Conservation (phyloP, 805 yeast genomes). For the Wickerhamiella vanderwaltii region DNA sequence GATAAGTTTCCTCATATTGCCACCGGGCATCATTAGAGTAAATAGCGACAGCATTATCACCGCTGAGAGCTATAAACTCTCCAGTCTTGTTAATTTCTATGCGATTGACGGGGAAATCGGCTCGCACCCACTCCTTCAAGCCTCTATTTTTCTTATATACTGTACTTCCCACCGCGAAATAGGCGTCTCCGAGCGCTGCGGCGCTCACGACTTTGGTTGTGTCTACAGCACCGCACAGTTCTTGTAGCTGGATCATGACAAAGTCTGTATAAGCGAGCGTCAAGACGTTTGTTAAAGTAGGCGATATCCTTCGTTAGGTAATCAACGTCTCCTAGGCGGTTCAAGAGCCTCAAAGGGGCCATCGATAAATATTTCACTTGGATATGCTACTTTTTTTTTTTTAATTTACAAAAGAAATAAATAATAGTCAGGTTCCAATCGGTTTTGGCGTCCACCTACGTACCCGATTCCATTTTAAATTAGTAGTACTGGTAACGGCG, state of each 20-base stretch:
- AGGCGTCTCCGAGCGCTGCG: neutral
- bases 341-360: too few species aligned
- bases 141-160: neutral
- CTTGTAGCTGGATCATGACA: conserved; percentile 9
- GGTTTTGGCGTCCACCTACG: conserved; percentile 18
- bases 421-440: too few species aligned
- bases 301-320: too few species aligned
- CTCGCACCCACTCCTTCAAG: neutral
- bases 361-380: too few species aligned
- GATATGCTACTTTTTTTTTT: too few species aligned
- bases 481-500: neutral
- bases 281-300: neutral
- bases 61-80: conserved; percentile 34
- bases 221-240: conserved; percentile 3
- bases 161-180: neutral
- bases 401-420: too few species aligned
- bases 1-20: neutral
- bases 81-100: conserved; percentile 33
- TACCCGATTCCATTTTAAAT: conserved; percentile 13
- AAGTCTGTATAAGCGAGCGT: neutral
- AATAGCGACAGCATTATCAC: conserved; percentile 26
- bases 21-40: conserved; percentile 11
- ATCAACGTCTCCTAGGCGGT: too few species aligned
- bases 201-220: neutral
- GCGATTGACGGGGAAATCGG: neutral